Conservation (phyloP, 108 stramenopile genomes). For the Cyclotella baltica region DNA sequence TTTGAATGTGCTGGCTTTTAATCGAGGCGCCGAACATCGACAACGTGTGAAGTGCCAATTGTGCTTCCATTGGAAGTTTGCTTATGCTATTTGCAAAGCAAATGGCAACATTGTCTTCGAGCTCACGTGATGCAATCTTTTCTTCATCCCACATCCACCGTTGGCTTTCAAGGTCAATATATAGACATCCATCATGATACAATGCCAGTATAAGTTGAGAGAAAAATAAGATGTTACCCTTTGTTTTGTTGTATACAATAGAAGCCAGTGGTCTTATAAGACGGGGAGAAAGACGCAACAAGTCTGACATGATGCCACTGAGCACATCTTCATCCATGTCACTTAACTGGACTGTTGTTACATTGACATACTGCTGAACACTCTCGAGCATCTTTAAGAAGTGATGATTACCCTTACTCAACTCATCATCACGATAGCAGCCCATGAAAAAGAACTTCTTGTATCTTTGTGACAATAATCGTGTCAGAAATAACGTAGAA, state of each 20-base stretch:
- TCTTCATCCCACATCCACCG: slow-evolving; percentile 36
- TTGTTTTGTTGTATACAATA: slow-evolving; percentile 24
- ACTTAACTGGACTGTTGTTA: not conserved
- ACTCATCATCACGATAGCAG: slow-evolving; percentile 28
- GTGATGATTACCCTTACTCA: slow-evolving; percentile 16
- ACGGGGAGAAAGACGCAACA: slow-evolving; percentile 15
- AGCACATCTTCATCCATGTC: slow-evolving; percentile 15
- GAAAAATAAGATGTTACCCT: slow-evolving; percentile 26
- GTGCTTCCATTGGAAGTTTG: slow-evolving; percentile 14
- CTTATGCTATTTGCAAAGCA: slow-evolving; percentile 20
- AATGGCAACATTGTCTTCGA: slow-evolving; percentile 21
- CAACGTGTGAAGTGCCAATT: slow-evolving; percentile 8
- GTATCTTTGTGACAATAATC: not conserved
- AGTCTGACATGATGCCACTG: slow-evolving; percentile 27
- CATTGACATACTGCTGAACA: not conserved
- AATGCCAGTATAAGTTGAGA: slow-evolving; percentile 17
- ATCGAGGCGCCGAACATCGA: slow-evolving; percentile 22
- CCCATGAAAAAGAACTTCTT: slow-evolving; percentile 13
- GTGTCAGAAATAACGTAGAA: slow-evolving; percentile 1
- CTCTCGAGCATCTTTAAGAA: not conserved
- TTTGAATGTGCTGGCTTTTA: not conserved
- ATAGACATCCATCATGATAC: slow-evolving; percentile 1
- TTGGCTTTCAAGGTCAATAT: not conserved
- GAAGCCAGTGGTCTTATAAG: slow-evolving; percentile 11
- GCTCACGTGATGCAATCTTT: not conserved